Evolutionary conservation across 768 basidiomycete genomes (phyloP).

Genomic region (Cystofilobasidium macerans): DNA sequence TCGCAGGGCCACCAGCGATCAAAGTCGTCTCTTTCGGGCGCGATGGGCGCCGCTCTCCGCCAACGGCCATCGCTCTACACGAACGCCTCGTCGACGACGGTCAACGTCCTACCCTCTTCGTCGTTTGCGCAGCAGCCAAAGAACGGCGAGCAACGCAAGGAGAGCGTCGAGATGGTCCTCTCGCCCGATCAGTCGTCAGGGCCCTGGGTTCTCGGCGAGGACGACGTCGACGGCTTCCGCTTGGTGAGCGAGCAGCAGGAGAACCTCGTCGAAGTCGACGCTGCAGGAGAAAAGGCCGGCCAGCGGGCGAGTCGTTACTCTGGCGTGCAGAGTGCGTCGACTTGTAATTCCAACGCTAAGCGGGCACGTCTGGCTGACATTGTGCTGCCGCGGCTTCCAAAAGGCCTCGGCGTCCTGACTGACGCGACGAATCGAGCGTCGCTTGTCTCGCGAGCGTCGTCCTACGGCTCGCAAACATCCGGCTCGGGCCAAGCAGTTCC

Average conservation of each 20-base stretch:
- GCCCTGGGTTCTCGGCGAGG: conserved; percentile 28
- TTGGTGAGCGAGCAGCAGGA: conserved; percentile 13
- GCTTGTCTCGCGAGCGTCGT: neutral
- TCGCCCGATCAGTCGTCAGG: conserved; percentile 35
- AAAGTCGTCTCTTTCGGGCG: neutral
- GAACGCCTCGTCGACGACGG: conserved; percentile 1
- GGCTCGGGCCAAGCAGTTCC: neutral
- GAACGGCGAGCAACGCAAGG: no score
- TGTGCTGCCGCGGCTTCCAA: no score
- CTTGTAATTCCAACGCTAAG: neutral
- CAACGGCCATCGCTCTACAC: conserved; percentile 13
- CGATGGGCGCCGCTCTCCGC: neutral
- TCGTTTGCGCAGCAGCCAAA: no score
- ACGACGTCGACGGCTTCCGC: conserved; percentile 18
- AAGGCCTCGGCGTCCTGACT: neutral
- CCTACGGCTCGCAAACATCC: neutral
- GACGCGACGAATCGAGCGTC: neutral
- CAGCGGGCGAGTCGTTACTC: conserved; percentile 35
- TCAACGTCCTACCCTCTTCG: neutral
- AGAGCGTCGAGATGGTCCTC: conserved; percentile 29
- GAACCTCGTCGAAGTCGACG: conserved; percentile 33
- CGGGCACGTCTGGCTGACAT: neutral
- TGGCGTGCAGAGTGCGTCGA: conserved; percentile 33
- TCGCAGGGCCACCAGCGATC: conserved; percentile 7
- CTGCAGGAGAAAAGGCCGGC: conserved; percentile 23